Conservation (phyloP, 805 yeast species). For the Myxozyma lipomycoides region DNA sequence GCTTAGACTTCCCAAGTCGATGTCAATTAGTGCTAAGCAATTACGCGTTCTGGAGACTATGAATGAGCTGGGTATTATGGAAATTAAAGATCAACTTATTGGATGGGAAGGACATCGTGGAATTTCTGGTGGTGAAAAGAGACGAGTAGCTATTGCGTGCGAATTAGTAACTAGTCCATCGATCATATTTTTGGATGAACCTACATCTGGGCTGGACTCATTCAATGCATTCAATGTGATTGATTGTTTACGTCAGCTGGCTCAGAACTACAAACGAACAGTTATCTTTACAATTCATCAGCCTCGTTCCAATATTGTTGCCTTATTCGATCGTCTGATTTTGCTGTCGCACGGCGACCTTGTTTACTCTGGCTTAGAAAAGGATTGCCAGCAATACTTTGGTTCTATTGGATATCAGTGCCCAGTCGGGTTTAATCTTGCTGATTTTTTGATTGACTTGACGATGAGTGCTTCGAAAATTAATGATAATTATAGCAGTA, state of each 20-base stretch:
- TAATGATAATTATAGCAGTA: neutral
- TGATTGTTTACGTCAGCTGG: conserved; percentile 74
- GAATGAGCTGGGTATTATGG: conserved; percentile 75
- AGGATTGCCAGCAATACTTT: conserved; percentile 70
- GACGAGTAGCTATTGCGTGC: conserved; percentile 90
- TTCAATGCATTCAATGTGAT: conserved; percentile 89
- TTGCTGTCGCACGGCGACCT: conserved; percentile 79
- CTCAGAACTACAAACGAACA: conserved; percentile 78
- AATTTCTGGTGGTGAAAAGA: conserved; percentile 87
- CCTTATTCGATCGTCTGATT: conserved; percentile 77
- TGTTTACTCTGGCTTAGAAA: conserved; percentile 83
- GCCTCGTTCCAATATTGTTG: conserved; percentile 92
- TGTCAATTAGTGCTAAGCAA: conserved; percentile 71
- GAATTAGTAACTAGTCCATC: conserved; percentile 88
- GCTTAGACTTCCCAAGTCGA: conserved; percentile 73
- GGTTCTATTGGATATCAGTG: conserved; percentile 70
- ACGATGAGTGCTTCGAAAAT: conserved; percentile 55
- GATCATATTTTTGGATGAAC: conserved; percentile 80
- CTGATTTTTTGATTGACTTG: conserved; percentile 78
- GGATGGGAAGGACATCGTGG: conserved; percentile 91
- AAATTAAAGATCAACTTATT: conserved; percentile 76
- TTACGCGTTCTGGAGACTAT: conserved; percentile 80
- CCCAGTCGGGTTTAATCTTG: conserved; percentile 88
- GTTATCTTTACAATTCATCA: conserved; percentile 93
- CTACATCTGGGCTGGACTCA: conserved; percentile 93